phyloP scores from a whole-genome alignment of 768 basidiomycete species.

The Termitomyces sp. region DNA sequence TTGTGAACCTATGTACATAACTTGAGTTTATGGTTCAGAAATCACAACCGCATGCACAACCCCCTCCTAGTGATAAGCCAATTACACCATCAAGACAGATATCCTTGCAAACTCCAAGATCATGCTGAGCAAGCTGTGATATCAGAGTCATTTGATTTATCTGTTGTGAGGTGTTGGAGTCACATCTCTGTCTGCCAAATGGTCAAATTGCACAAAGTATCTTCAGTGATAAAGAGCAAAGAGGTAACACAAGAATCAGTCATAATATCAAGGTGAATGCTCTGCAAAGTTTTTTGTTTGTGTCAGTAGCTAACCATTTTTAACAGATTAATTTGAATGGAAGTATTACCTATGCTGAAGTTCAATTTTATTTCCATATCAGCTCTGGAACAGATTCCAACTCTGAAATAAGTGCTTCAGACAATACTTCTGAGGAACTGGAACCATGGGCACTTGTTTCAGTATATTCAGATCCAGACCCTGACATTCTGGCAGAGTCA shows the following conservation, averaged over 20 bases:
- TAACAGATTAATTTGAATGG: neutral
- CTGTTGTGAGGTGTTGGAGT: slow-evolving; percentile 10
- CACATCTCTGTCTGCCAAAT: slow-evolving; percentile 16
- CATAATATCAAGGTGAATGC: neutral
- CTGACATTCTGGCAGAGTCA: neutral
- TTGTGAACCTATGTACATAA: slow-evolving; percentile 13
- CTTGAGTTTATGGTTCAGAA: no score
- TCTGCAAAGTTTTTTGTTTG: no score
- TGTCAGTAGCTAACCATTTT: neutral
- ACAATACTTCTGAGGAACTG: no score
- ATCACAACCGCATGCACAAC: no score
- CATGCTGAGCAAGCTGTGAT: neutral
- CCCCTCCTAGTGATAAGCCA: no score
- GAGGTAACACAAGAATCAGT: neutral
- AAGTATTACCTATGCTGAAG: neutral
- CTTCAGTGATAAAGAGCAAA: neutral
- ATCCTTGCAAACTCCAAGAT: neutral
- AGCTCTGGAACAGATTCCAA: no score
- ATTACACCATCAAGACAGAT: no score
- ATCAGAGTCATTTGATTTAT: neutral
- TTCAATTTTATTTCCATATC: neutral
- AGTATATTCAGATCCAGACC: neutral
- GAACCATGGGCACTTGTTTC: no score
- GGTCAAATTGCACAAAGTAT: slow-evolving; percentile 16
- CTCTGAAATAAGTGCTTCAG: no score